A percentile compares a stretch with the other conserved stretches of the same genome.
Conservation (phyloP, 1,284 basidiomycete species). For the Somion occarium region DNA sequence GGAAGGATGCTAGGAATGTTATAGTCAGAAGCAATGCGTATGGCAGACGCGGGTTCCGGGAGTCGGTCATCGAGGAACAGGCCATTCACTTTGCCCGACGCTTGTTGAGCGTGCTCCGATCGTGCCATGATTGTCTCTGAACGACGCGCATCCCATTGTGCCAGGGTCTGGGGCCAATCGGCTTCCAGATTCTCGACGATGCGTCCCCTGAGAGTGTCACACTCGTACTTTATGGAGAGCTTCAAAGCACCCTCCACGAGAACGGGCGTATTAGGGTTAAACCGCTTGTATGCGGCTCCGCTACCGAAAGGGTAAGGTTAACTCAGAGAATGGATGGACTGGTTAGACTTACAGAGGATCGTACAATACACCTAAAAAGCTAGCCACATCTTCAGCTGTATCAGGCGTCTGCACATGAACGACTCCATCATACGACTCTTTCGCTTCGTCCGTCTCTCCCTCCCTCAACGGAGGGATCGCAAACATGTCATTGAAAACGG, state of each 20-base stretch:
- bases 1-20: constrained; percentile 28
- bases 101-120: constrained; percentile 27
- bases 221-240: constrained; percentile 30
- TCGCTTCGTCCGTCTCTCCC: constrained; percentile 11
- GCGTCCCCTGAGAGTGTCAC: constrained; percentile 24
- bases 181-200: constrained; percentile 29
- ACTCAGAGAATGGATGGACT: background rate
- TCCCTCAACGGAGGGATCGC: constrained; percentile 21
- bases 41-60: constrained; percentile 30
- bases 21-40: constrained; percentile 29
- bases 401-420: constrained; percentile 28
- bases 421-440: constrained; percentile 26
- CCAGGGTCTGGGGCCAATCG: constrained; percentile 31
- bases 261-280: constrained; percentile 29
- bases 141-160: constrained; percentile 29
- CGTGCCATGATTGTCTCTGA: constrained; percentile 26
- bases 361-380: constrained; percentile 27
- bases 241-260: constrained; percentile 28
- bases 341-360: constrained; percentile 26
- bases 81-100: constrained; percentile 26
- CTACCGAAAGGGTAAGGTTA: constrained; percentile 11
- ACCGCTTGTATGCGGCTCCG: constrained; percentile 28
- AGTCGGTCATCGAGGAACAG: constrained; percentile 30
- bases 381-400: constrained; percentile 24
- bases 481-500: constrained; percentile 27